Base-by-base conservation (phyloP, 2,329 filamentous ascomycete genomes). In the Arthroderma sp. region DNA sequence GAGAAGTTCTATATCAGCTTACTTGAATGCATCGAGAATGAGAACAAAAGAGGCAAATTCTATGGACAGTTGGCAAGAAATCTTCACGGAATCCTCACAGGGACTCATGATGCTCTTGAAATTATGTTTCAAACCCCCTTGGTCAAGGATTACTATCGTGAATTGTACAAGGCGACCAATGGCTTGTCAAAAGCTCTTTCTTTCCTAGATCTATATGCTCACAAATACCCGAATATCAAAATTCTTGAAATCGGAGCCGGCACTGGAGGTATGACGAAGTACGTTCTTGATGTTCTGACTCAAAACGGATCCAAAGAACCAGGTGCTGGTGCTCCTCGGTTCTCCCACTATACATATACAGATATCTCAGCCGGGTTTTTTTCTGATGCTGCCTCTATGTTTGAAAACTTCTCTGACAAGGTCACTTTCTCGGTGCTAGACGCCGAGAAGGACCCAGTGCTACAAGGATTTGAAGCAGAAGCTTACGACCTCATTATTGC, bases 401-500 rank as follows among this genome's bases (percentile, higher is more conserved):
- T 50, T 32, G 27, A n/a, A 30, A 29, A 30, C 8, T 10, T 40
- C n/a, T 29, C 22, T 10, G 6, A 8, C 29, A 22, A 22, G 15
- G 15, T 22, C 15, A 22, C 15, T 22, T 22, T 22, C 15, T 22
- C 15, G 15, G 15, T 22, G 15, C 45, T 56, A 3, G 52, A 57
- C 34, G 52, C 55, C 36, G 34, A 43, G n/a, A 30, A 42, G 30
- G 47, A 52, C 30, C 52, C 52, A 9, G 28, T 6, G 3, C 29
- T 36, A n/a, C 54, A 56, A 43, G 54, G 54, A 6, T 54, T 54
- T 38, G 44, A 52, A 5, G 32, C 9, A 2, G 40, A 31, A 1
- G 30, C 30, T 3, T 57, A 53, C 32, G 55, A 57, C 38, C 34
- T 57, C 2, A 45, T 57, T 22, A 40, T 55, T 6, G 55, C 55